Base-by-base conservation (phyloP, 345 rosid species). In the Moricandia moricandioides region DNA sequence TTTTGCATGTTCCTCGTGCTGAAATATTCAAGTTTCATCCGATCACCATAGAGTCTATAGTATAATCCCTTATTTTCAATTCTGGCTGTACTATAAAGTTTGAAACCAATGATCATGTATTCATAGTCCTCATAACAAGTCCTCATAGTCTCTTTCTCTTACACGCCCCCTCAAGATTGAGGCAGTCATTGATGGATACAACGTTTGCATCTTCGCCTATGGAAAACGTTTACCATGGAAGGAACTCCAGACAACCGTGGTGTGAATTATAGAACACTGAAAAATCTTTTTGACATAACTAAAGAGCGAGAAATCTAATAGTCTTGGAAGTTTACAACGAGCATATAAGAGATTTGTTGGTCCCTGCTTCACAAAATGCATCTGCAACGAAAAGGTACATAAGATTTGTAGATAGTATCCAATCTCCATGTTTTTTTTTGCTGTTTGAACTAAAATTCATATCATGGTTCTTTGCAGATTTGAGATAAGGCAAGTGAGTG, bases 311-410 rank as follows among this genome's bases (percentile, higher is more conserved):
- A 88, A 80, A 82, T 88, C 70, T 82, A 82, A 14, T 86, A 75
- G 99, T 88, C 64, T 77, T 95, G 83, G 99, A 95, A 87, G 97
- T 95, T 64, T 95, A 95, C 80, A 95, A 95, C 65, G 99, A 95
- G 72, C 99, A 90, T 76, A 92, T 95, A 70, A 81, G 97, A 80
- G 99, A 90, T 84, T 80, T 92, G 81, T 82, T 95, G 5, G 87
- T 65, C 51, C 57, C 83, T 62, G 86, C 83, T 72, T 79, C 91
- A 67, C 97, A 86, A 72, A 79, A 79, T 75, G 86, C 89, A 71
- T 67, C 79, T 21, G 75, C 84, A 54, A 72, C 82, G 29, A 95
- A 92, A 86, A 92, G 97, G 97, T 92, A 27, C 11, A 49, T 40
- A 34, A 11, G 64, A 34, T 35, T 11, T 55, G 33, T 34, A 21